These are phyloP conservation scores for Venturia nashicola DNA, from an alignment of 2,329 filamentous ascomycete genomes.

Conservation along the genomic window DNA sequence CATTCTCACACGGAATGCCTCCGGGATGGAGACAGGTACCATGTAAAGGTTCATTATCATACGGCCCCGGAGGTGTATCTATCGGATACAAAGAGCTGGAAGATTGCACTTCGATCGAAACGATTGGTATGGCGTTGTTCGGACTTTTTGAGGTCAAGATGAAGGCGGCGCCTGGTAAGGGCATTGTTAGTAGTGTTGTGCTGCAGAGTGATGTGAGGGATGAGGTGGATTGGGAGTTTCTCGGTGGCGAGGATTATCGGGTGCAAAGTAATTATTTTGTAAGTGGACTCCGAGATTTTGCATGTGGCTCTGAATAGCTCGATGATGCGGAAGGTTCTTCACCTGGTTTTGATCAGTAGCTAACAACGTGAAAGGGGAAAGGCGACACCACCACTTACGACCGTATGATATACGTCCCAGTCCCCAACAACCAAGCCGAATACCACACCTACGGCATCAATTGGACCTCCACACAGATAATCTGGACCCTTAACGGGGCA, in stretches of 20 bases:
- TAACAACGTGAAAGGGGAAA: constrained; percentile 24
- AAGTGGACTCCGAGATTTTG: neutral
- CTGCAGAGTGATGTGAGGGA: constrained; percentile 7
- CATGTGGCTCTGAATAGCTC: too few relatives aligned
- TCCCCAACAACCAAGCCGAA: constrained; percentile 20
- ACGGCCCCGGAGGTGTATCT: constrained; percentile 30
- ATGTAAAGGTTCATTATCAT: constrained; percentile 30
- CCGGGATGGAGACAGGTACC: constrained; percentile 24
- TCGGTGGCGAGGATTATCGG: constrained; percentile 24
- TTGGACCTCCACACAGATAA: constrained; percentile 52
- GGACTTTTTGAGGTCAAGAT: constrained; percentile 10
- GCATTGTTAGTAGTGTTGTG: constrained; percentile 8
- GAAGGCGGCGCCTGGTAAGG: constrained; percentile 8
- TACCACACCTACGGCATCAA: constrained; percentile 40
- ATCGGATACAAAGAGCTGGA: constrained; percentile 8
- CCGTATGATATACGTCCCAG: constrained; percentile 26
- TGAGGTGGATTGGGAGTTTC: constrained; percentile 21
- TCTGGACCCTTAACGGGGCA: constrained; percentile 53
- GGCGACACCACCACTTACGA: constrained; percentile 41
- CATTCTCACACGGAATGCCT: constrained; percentile 26
- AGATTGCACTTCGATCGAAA: constrained; percentile 6
- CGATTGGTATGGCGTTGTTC: neutral
- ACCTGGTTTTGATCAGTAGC: neutral
- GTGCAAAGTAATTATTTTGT: constrained; percentile 62
- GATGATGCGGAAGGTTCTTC: too few relatives aligned